A percentile compares a stretch with the other conserved stretches of the same genome.
These are phyloP conservation scores for Tetragonia tetragonoides DNA, from an alignment of 148 eudicot genomes.

Conservation along the genomic window DNA sequence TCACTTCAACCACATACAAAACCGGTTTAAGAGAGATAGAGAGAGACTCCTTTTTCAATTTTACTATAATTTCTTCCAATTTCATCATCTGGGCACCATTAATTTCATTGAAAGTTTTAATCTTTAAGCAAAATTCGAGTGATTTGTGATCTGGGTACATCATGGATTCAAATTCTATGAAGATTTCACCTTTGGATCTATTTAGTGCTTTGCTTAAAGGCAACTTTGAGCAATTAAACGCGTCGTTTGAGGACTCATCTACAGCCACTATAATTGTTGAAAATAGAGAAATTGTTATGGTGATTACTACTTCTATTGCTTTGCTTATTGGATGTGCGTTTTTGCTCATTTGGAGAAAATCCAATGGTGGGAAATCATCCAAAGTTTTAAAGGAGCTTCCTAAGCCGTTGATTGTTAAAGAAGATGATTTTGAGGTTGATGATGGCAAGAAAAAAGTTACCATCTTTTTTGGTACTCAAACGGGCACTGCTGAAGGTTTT, in stretches of 20 bases:
- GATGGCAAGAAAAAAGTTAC: constrained; percentile 76
- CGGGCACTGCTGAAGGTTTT: constrained; percentile 98
- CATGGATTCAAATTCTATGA: constrained; percentile 61
- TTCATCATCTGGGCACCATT: constrained; percentile 21
- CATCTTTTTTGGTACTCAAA: constrained; percentile 83
- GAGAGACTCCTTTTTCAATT: constrained; percentile 9
- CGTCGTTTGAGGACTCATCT: constrained; percentile 35
- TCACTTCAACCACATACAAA: constrained; percentile 21
- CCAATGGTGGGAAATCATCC: constrained; percentile 37
- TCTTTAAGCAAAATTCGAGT: not conserved
- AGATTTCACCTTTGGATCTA: constrained; percentile 73
- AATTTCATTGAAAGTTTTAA: not conserved
- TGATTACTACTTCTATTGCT: constrained; percentile 67
- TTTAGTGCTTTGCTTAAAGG: constrained; percentile 54
- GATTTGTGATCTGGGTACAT: constrained; percentile 24
- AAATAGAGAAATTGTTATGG: constrained; percentile 55
- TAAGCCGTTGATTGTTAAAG: constrained; percentile 41
- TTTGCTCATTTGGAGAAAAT: constrained; percentile 52
- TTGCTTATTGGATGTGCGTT: constrained; percentile 61
- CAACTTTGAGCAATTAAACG: constrained; percentile 47
- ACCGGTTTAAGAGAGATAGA: not conserved
- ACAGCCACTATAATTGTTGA: constrained; percentile 47
- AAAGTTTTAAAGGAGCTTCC: constrained; percentile 33
- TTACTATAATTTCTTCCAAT: not conserved
- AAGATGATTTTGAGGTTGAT: constrained; percentile 56